These are phyloP conservation scores for Ophiorrhiza pumila DNA, from an alignment of 257 asterid species.

Conservation along the genomic window DNA sequence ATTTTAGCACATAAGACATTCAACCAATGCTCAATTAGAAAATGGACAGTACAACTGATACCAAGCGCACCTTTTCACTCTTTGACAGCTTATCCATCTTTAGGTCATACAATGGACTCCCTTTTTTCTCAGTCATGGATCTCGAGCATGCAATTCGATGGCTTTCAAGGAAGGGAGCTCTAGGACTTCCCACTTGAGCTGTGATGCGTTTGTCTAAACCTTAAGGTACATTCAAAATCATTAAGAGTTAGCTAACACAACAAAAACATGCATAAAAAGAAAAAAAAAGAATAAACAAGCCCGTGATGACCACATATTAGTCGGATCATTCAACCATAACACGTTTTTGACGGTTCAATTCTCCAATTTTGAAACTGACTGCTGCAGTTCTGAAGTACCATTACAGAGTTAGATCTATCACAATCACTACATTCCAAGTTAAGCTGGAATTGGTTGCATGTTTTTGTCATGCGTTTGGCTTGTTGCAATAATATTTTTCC, in stretches of 20 bases:
- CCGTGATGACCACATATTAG: not conserved
- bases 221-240: conserved; percentile 24
- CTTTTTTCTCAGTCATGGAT: conserved; percentile 69
- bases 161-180: conserved; percentile 50
- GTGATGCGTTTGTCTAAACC: conserved; percentile 68
- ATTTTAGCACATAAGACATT: not conserved
- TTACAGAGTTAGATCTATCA: not conserved
- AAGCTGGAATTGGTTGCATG: not conserved
- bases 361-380: conserved; percentile 1
- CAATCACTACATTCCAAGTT: not conserved
- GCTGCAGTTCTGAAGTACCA: not conserved
- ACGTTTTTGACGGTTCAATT: not conserved
- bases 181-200: conserved; percentile 52
- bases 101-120: conserved; percentile 50
- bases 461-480: not conserved
- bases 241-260: not conserved
- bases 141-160: conserved; percentile 44
- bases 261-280: not conserved
- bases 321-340: not conserved
- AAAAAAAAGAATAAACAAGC: not conserved
- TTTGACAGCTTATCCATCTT: conserved; percentile 74
- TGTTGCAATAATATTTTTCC: not conserved
- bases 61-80: conserved; percentile 60
- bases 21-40: not conserved
- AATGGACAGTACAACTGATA: not conserved